A percentile compares a stretch with the other conserved stretches of the same genome.
Evolutionary conservation across 768 basidiomycete genomes (phyloP).

Genomic region (Russula brevipes): DNA sequence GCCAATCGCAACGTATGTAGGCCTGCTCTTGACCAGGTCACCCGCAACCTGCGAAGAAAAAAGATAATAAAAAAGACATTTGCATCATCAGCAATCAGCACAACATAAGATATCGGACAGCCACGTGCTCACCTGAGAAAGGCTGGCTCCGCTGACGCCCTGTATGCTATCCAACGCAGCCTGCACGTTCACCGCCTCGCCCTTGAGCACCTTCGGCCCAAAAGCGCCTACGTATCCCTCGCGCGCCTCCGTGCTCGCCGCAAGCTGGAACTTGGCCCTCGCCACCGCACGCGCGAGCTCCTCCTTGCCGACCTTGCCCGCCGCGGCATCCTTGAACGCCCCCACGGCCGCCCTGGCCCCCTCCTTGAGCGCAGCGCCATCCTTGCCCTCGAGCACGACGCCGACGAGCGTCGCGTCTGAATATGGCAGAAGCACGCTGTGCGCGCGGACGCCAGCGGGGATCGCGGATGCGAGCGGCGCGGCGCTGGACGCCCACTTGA

Average conservation of each 20-base stretch:
- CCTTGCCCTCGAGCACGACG: constrained; percentile 67
- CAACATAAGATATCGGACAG: not conserved
- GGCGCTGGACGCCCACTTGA: constrained; percentile 82
- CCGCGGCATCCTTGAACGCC: constrained; percentile 49
- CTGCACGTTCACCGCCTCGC: constrained; percentile 52
- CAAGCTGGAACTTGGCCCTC: constrained; percentile 84
- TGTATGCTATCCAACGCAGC: constrained; percentile 64
- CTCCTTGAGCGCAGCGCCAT: constrained; percentile 55
- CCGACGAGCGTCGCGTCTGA: constrained; percentile 90
- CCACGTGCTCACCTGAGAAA: constrained; percentile 56
- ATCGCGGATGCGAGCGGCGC: constrained; percentile 61
- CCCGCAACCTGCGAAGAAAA: constrained; percentile 48
- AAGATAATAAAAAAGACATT: too few relatives aligned
- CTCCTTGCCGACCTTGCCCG: constrained; percentile 50
- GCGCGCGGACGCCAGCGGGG: constrained; percentile 57
- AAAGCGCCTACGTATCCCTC: constrained; percentile 59
- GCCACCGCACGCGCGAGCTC: constrained; percentile 76
- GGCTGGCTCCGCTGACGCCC: constrained; percentile 54
- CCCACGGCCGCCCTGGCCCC: constrained; percentile 65
- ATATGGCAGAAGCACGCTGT: constrained; percentile 79
- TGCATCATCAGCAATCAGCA: not conserved
- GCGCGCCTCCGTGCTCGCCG: constrained; percentile 60
- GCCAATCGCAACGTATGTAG: constrained; percentile 85
- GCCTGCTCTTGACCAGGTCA: constrained; percentile 64
- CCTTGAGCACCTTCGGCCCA: constrained; percentile 62